A percentile compares a stretch with the other conserved stretches of the same genome.
Conservation (phyloP, 805 yeast species). For the Lachancea cidri region DNA sequence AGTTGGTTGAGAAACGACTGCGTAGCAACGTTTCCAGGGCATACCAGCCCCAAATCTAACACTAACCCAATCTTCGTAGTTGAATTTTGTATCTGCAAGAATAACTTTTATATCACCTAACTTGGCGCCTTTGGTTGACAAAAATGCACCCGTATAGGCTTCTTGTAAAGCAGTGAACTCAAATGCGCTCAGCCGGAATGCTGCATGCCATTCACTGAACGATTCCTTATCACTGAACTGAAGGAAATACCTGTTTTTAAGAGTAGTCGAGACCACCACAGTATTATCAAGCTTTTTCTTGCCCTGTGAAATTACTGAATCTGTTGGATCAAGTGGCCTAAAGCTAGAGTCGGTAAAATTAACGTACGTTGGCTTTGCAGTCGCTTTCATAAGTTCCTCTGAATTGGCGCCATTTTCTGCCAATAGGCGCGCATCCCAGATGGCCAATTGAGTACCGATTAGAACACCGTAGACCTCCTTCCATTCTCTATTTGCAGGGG, state of each 20-base stretch:
- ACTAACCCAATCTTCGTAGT: conserved; percentile 91
- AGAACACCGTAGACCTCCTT: conserved; percentile 87
- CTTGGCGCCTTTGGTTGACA: conserved; percentile 86
- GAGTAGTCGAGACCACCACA: conserved; percentile 85
- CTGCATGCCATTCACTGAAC: conserved; percentile 73
- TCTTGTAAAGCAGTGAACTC: conserved; percentile 85
- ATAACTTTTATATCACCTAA: conserved; percentile 82
- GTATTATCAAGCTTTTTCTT: conserved; percentile 59
- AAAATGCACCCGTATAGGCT: conserved; percentile 92
- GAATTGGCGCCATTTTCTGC: conserved; percentile 40
- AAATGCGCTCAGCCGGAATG: conserved; percentile 71
- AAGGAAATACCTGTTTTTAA: conserved; percentile 79
- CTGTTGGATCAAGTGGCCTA: conserved; percentile 62
- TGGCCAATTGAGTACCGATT: conserved; percentile 85
- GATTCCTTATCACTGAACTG: conserved; percentile 67
- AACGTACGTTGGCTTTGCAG: conserved; percentile 76
- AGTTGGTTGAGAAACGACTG: conserved; percentile 73
- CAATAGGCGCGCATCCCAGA: conserved; percentile 78
- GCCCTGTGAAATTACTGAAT: conserved; percentile 48
- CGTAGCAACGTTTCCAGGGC: conserved; percentile 96
- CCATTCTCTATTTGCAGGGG: conserved; percentile 82
- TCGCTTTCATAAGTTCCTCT: conserved; percentile 49
- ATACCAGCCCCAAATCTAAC: conserved; percentile 94
- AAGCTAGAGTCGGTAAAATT: conserved; percentile 88
- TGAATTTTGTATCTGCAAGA: conserved; percentile 76